Conservation (phyloP, 2,329 filamentous ascomycete species). For the Pseudogymnoascus sp. region DNA sequence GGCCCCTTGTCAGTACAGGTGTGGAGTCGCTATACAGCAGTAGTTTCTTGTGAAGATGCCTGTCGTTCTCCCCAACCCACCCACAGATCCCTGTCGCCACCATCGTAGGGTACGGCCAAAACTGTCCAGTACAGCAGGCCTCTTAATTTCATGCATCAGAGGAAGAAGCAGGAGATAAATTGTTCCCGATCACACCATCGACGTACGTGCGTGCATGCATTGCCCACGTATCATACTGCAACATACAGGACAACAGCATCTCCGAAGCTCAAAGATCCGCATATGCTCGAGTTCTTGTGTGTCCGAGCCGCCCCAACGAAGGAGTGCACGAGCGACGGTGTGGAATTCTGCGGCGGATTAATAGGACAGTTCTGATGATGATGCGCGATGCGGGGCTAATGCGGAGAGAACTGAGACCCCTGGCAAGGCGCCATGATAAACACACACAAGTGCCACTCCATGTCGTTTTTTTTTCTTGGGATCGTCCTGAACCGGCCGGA, state of each 20-base stretch:
- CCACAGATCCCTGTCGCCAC: not conserved
- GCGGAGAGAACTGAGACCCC: not conserved
- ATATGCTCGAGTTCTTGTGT: not conserved
- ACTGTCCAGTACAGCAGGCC: not conserved
- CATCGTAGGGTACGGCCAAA: not conserved
- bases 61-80: not conserved
- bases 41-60: not conserved
- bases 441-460: not conserved
- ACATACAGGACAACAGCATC: not conserved
- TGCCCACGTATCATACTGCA: not conserved
- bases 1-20: not conserved
- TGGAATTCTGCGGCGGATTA: not conserved
- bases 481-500: not conserved
- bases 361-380: not conserved
- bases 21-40: not conserved
- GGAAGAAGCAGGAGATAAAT: not conserved
- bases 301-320: not conserved
- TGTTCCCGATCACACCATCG: not conserved
- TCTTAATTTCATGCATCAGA: not conserved
- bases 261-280: not conserved
- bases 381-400: not conserved
- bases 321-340: not conserved
- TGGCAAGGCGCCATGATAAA: not conserved
- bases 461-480: not conserved
- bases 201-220: not conserved